Base-by-base conservation (phyloP, 495 filamentous ascomycete genomes). In the Podospora sp. region DNA sequence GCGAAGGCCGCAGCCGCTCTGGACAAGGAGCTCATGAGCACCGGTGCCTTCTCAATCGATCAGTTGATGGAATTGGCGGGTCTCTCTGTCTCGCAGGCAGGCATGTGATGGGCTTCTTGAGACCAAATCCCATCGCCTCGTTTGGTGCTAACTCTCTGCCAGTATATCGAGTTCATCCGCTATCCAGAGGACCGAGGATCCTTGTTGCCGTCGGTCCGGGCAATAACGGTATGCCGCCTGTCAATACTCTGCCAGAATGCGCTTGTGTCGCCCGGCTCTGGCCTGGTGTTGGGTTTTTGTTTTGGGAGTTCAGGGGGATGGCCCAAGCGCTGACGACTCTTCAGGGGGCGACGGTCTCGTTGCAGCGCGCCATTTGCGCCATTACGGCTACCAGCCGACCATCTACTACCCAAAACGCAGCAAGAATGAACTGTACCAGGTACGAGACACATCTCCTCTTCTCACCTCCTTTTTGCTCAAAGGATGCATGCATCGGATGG, bases 1-100 rank as follows among this genome's bases (percentile, higher is more conserved):
- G 91, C 93, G 33, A 93, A 94, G 77, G 91, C 92, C 72, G 94
- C 95, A 2, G 89, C 90, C 0, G 90, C 91, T 36, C 87, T 99
- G 4, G 95, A 99, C 77, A 88, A 90, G 76, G 95, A 99, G 71
- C 88, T 99, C 51, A 98, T 98, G 95, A 91, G 88, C 76, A 83
- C 87, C 21, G 94, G 96, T 3, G 95, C 90, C 22, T 99, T 94
- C 81, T 96, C 93, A 2, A 84, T 99, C 50, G 95, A 98, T 77
- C 95, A 99, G 76, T 82, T 99, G 61, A 99, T 99, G 95, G 95
- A 99, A 75, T 81, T 99, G 2, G 95, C 95, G 33, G 95, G 95
- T 0, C 82, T 97, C 0, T 93, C 94, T 1, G 95, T 99, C 2
- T 93, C 94, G 6, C 93, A 99, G 85, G 94, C 90, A 56, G 89